These are phyloP conservation scores for Verticillium dahliae DNA, from an alignment of 2,329 filamentous ascomycete species.

Conservation along the genomic window DNA sequence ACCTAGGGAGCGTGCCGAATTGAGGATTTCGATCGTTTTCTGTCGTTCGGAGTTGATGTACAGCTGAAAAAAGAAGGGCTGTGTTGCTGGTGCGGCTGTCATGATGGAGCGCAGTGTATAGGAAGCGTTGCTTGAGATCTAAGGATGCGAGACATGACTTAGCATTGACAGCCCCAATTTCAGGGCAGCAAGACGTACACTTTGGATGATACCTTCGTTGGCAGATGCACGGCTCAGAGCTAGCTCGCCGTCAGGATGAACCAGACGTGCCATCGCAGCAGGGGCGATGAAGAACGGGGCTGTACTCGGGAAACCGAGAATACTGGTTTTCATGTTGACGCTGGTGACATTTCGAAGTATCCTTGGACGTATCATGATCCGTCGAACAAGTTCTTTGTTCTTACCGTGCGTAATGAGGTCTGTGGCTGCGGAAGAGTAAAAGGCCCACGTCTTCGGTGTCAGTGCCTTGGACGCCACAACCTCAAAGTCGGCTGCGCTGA, in stretches of 20 bases:
- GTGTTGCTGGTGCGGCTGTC: conserved; percentile 20
- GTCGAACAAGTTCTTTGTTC: conserved; percentile 39
- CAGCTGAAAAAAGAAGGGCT: conserved; percentile 47
- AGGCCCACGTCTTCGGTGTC: conserved; percentile 44
- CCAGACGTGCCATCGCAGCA: conserved; percentile 56
- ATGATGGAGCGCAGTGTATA: conserved; percentile 38
- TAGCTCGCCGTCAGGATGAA: conserved; percentile 56
- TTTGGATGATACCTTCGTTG: conserved; percentile 40
- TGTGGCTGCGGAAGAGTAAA: conserved; percentile 46
- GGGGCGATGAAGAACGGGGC: conserved; percentile 59
- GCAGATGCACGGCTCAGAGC: conserved; percentile 38
- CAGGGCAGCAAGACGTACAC: conserved; percentile 20
- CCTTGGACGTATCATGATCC: conserved; percentile 50
- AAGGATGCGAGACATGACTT: background rate
- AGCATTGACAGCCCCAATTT: accelerated
- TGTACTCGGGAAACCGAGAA: conserved; percentile 45
- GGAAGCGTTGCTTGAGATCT: conserved; percentile 45
- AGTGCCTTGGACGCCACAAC: conserved; percentile 34
- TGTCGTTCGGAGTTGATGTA: conserved; percentile 45
- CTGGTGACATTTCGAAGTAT: conserved; percentile 48
- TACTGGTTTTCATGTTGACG: conserved; percentile 42
- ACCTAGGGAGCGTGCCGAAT: conserved; percentile 30
- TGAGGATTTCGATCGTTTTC: conserved; percentile 40
- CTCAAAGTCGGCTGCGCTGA: conserved; percentile 45
- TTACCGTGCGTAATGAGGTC: conserved; percentile 43